Base-by-base conservation (phyloP, 75 land plant species). In the Isoetes taiwanensis region DNA sequence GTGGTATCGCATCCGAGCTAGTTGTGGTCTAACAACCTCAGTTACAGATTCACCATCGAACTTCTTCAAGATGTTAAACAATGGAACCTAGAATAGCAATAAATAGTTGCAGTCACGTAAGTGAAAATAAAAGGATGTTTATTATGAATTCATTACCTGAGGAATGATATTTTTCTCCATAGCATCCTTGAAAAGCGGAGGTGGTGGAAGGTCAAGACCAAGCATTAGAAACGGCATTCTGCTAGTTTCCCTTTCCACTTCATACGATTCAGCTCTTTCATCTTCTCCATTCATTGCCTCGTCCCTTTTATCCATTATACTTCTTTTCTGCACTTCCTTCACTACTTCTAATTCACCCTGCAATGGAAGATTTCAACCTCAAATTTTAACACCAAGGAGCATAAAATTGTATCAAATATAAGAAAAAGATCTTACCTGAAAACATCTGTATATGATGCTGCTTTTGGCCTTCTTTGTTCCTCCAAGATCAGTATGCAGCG, bases 81-180 rank as follows among this genome's bases (percentile, higher is more conserved):
- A 81, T 31, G 90, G 98, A 71, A 93, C 89, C 97, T 90, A 58
- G 17, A 66, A 28, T 4, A 25, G 8, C 11, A 33, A 5, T 31
- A 6, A n/a, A 48, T n/a, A 26, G 26, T 0, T 19, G 12, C 28
- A 34, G 34, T 28, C 28, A 27, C 1, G 29, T 29, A 61, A 25
- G 26, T 27, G 21, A 14, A 9, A 31, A 50, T 9, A 17, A 52
- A 37, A n/a, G n/a, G n/a, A n/a, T n/a, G n/a, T n/a, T n/a, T n/a
- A n/a, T n/a, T n/a, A n/a, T n/a, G n/a, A n/a, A n/a, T n/a, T 37
- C 12, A 14, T 6, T 43, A 90, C 97, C 96, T 93, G 99, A 4
- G 99, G 99, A 39, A 93, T 93, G 29, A 93, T 93, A 60, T 93
- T 93, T 52, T 93, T 93, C 73, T 93, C 99, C 96, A 93, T 84